Percentiles rank a stretch among this genome's conserved stretches.
Evolutionary conservation across 1,284 basidiomycete species (phyloP).

Genomic region (Trametes pubescens): DNA sequence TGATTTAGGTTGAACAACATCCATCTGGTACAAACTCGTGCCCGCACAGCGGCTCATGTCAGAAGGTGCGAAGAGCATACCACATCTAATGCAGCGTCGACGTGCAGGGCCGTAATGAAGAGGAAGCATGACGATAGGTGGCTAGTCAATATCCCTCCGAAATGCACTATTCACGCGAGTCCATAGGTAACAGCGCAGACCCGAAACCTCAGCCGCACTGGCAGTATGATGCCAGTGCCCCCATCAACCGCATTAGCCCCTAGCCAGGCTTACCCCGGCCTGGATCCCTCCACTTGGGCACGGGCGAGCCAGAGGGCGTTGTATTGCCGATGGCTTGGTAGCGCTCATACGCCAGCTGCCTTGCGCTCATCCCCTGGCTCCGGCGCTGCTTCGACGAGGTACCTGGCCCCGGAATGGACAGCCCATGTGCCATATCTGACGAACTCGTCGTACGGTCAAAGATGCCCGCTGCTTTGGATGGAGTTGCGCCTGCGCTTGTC

Average conservation of each 20-base stretch:
- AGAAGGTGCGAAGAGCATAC: background rate
- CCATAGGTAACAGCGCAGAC: background rate
- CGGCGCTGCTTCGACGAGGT: constrained; percentile 8
- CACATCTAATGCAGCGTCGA: background rate
- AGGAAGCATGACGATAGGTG: background rate
- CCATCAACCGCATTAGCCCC: background rate
- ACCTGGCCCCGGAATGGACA: constrained; percentile 14
- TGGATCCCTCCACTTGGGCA: background rate
- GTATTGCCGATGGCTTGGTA: constrained; percentile 4
- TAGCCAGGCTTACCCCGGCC: background rate
- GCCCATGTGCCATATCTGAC: constrained; percentile 9
- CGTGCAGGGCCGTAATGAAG: background rate
- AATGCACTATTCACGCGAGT: background rate
- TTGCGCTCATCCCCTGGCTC: background rate
- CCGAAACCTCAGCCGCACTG: background rate
- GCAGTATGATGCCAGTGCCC: background rate
- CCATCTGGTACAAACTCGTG: background rate
- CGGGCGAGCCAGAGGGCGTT: background rate
- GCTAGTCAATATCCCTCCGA: background rate
- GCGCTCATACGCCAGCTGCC: constrained; percentile 4
- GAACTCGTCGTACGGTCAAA: constrained; percentile 4
- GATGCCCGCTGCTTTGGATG: constrained; percentile 15
- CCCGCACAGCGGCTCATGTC: background rate
- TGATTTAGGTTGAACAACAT: background rate
- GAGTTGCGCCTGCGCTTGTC: background rate